Percentiles rank a stretch among this genome's conserved stretches.
phyloP scores from a whole-genome alignment of 2,329 filamentous ascomycete genomes.

The Pleurostoma richardsiae region DNA sequence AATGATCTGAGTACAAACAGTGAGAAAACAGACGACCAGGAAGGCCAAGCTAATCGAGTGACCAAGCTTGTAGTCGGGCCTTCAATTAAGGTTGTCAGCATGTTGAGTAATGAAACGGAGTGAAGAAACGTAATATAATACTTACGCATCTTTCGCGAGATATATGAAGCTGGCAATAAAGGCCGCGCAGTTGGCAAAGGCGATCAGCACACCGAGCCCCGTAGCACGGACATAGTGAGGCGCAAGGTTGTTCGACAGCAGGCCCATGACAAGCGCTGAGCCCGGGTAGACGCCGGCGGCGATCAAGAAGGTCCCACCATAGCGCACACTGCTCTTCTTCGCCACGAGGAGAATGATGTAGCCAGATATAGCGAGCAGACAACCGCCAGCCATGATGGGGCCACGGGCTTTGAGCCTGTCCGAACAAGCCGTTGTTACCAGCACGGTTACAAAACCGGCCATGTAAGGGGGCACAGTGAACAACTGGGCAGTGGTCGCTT shows the following conservation, averaged over 20 bases:
- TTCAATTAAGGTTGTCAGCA: slow-evolving; percentile 3
- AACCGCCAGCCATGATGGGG: slow-evolving; percentile 23
- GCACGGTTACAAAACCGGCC: slow-evolving; percentile 23
- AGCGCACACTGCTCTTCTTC: slow-evolving; percentile 21
- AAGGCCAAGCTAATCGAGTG: slow-evolving; percentile 34
- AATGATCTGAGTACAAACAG: slow-evolving; percentile 23
- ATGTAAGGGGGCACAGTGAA: slow-evolving; percentile 30
- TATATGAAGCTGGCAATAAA: slow-evolving; percentile 40
- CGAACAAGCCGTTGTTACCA: slow-evolving; percentile 23
- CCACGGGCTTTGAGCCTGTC: slow-evolving; percentile 23
- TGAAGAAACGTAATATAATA: slow-evolving; percentile 3
- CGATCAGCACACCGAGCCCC: slow-evolving; percentile 32
- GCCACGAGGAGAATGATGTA: slow-evolving; percentile 27
- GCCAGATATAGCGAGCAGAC: slow-evolving; percentile 22
- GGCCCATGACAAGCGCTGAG: slow-evolving; percentile 22
- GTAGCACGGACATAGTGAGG: slow-evolving; percentile 36
- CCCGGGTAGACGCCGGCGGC: slow-evolving; percentile 21
- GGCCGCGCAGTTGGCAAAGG: slow-evolving; percentile 33
- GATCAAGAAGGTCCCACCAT: slow-evolving; percentile 28
- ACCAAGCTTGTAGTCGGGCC: slow-evolving; percentile 29
- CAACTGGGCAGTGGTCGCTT: slow-evolving; percentile 26
- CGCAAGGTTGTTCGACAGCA: slow-evolving; percentile 36
- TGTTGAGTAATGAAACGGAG: slow-evolving; percentile 1
- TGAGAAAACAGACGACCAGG: slow-evolving; percentile 22
- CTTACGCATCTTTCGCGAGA: slow-evolving; percentile 32